Percentiles rank a stretch among this genome's conserved stretches.
phyloP scores from a whole-genome alignment of 768 basidiomycete species.

The Flagelloscypha sp. region DNA sequence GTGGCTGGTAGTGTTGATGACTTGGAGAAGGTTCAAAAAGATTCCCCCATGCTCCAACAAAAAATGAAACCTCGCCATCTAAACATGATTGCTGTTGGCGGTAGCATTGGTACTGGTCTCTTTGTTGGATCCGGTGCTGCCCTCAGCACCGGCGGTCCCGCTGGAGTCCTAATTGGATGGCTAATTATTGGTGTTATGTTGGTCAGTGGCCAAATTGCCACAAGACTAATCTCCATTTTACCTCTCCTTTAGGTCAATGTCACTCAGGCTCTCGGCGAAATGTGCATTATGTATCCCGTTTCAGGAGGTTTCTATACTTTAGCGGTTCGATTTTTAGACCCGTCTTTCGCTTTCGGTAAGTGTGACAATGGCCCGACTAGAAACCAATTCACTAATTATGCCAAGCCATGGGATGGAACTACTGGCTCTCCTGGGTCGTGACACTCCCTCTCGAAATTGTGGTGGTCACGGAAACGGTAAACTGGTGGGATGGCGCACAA shows the following conservation, averaged over 20 bases:
- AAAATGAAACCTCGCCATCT: conserved; percentile 42
- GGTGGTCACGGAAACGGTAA: conserved; percentile 35
- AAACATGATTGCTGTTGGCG: conserved; percentile 42
- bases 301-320: conserved; percentile 43
- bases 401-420: conserved; percentile 48
- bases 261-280: conserved; percentile 39
- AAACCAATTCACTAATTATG: no score
- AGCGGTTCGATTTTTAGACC: conserved; percentile 37
- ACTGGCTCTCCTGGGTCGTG: conserved; percentile 38
- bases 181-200: conserved; percentile 39
- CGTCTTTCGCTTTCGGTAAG: conserved; percentile 38
- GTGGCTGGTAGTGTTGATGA: conserved; percentile 27
- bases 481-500: conserved; percentile 35
- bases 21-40: conserved; percentile 26
- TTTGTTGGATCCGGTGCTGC: conserved; percentile 39
- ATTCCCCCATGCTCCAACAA: conserved; percentile 38
- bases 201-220: conserved; percentile 39
- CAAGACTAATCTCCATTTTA: conserved; percentile 30
- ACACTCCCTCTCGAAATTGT: conserved; percentile 38
- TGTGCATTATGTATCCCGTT: conserved; percentile 40
- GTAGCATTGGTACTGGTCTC: conserved; percentile 41
- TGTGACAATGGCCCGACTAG: no score
- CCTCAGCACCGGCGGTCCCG: conserved; percentile 32
- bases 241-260: background rate
- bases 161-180: conserved; percentile 36